These are phyloP conservation scores for Rhizopogon sp. DNA, from an alignment of 768 basidiomycete genomes.

Conservation along the genomic window DNA sequence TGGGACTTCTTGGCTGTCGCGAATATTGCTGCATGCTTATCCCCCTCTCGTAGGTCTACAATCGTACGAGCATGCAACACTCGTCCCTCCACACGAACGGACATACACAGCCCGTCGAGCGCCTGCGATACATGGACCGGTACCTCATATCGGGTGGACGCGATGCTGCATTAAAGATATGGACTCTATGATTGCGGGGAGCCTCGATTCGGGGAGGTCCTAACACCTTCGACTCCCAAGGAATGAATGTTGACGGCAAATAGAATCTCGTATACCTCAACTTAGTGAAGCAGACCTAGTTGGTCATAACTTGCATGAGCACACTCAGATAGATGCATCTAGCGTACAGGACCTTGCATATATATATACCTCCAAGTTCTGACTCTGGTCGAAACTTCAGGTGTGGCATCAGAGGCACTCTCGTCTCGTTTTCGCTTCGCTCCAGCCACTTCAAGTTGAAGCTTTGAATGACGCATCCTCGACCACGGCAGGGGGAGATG, in stretches of 20 bases:
- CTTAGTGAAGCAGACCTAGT: neutral
- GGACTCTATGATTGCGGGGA: constrained; percentile 64
- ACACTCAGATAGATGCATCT: neutral
- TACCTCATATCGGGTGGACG: constrained; percentile 89
- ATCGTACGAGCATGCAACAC: constrained; percentile 88
- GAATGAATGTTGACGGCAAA: neutral
- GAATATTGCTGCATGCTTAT: neutral
- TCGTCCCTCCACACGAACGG: constrained; percentile 85
- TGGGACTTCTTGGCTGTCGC: constrained; percentile 24
- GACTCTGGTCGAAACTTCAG: no score
- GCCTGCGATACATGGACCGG: constrained; percentile 91
- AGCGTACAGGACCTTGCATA: neutral
- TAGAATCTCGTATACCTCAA: constrained; percentile 2
- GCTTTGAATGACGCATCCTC: no score
- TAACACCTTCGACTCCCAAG: neutral
- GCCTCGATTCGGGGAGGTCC: neutral
- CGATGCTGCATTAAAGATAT: constrained; percentile 85
- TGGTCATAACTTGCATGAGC: neutral
- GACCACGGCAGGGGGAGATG: no score
- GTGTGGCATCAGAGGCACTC: no score
- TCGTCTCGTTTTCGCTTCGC: no score
- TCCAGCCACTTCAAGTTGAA: no score
- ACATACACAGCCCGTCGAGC: constrained; percentile 86
- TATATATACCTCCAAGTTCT: neutral
- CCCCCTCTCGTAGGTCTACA: constrained; percentile 66